Evolutionary conservation across 139 green algal species (phyloP).

Genomic region (Chlamydomonas applanata): DNA sequence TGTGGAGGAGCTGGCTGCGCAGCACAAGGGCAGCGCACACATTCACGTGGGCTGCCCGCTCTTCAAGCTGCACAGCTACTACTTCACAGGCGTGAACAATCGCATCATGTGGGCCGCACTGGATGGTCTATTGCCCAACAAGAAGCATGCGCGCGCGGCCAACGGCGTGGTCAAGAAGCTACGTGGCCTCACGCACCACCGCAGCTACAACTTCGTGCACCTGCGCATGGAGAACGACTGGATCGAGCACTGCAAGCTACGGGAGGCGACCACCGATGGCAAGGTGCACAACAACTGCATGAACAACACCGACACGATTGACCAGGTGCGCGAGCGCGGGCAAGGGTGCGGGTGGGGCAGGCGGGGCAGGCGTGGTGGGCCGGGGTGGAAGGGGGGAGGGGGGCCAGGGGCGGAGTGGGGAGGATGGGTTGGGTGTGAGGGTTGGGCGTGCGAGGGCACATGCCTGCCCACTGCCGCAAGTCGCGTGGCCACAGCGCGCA

Average conservation of each 20-base stretch:
- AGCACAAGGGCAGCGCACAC: constrained; percentile 3
- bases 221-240: constrained; percentile 40
- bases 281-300: constrained; percentile 43
- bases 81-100: constrained; percentile 7
- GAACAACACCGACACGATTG: constrained; percentile 29
- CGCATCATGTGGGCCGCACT: constrained; percentile 32
- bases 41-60: constrained; percentile 12
- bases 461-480: not conserved
- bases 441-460: not conserved
- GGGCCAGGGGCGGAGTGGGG: no score
- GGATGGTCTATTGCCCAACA: constrained; percentile 19
- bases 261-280: not conserved
- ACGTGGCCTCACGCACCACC: not conserved
- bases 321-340: not conserved
- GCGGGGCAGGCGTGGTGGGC: not conserved
- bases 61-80: not conserved
- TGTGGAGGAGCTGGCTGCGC: constrained; percentile 3
- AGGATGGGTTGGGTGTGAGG: not conserved
- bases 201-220: constrained; percentile 40
- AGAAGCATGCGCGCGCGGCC: not conserved
- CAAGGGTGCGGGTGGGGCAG: no score
- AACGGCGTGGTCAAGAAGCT: not conserved
- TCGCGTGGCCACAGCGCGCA: not conserved
- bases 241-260: constrained; percentile 34
- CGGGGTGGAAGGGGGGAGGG: no score